Evolutionary conservation across 2,329 filamentous ascomycete genomes (phyloP), one percentile per base, ranked within the genome.

Genomic region (Botrytis elliptica): DNA sequence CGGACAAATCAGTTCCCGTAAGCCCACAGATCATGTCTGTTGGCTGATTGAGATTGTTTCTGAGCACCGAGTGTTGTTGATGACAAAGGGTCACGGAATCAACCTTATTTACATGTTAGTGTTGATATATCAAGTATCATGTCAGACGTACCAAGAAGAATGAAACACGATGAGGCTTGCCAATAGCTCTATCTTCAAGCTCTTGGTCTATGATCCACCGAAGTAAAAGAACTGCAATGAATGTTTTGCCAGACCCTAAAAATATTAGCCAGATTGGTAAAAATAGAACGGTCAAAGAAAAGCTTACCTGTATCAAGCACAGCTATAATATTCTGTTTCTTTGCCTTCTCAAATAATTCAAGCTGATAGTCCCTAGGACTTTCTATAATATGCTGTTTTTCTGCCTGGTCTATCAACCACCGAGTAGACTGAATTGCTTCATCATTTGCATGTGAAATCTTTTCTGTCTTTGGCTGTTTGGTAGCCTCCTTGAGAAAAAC

Each of bases 161-260:
- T 0, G 94, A 89, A 14, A 93, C 88, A 42, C 91, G 90, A 55
- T 85, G 88, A 0, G 84, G 79, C 44, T 86, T 85, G 3, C 91
- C 92, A 3, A 83, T 79, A 0, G 85, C 86, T 57, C 94, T 88
- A 76, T 89, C 84, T 75, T 93, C 90, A 1, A 98, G 83, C 81
- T 99, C 96, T 74, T 91, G 85, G 57, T 94, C 89, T 44, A 98
- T 86, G 16, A 89, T 87, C 81, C 97, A 89, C 57, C 91, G 89
- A 38, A 98, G 86, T 8, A 99, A 86, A 4, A 98, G 86, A 1
- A 93, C 94, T 0, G 96, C 95, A 78, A 99, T 98, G n/a, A 98
- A 85, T 0, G 96, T 99, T 83, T 99, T 99, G 3, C 96, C 96
- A 5, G 94, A 94, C 20, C 96, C 71, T 72, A 33, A 29, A 40